These are phyloP conservation scores for Barnettozyma botsteinii DNA, from an alignment of 805 yeast genomes.

Conservation along the genomic window DNA sequence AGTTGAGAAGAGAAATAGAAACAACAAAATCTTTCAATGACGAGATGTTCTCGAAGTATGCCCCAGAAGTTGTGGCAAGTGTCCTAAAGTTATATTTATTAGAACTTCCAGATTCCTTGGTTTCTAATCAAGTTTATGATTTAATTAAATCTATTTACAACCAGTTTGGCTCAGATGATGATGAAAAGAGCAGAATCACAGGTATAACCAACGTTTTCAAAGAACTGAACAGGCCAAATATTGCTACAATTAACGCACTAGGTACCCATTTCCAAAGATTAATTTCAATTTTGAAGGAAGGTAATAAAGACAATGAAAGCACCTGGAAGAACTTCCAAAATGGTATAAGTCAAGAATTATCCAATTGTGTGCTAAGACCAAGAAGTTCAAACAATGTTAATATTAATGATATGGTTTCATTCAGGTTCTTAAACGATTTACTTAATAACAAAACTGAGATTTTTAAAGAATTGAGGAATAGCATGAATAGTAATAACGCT, in stretches of 20 bases:
- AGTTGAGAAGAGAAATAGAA: constrained; percentile 53
- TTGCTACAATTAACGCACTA: constrained; percentile 78
- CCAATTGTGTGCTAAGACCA: constrained; percentile 55
- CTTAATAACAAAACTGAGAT: constrained; percentile 52
- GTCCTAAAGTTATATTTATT: constrained; percentile 66
- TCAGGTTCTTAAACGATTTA: constrained; percentile 55
- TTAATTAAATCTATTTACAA: constrained; percentile 61
- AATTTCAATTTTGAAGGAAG: constrained; percentile 45
- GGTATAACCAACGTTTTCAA: constrained; percentile 63
- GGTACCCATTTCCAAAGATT: constrained; percentile 68
- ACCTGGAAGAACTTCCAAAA: constrained; percentile 33
- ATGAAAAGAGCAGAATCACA: constrained; percentile 37
- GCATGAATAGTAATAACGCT: constrained; percentile 10
- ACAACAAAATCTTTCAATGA: constrained; percentile 38
- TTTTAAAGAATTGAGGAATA: constrained; percentile 54
- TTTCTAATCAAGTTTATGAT: constrained; percentile 61
- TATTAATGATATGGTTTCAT: constrained; percentile 55
- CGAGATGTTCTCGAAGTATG: constrained; percentile 29
- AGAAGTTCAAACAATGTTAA: constrained; percentile 38
- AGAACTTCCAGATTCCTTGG: constrained; percentile 74
- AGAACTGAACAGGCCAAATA: constrained; percentile 61
- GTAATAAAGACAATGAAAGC: constrained; percentile 30
- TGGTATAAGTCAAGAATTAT: constrained; percentile 61
- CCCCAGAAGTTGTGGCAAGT: constrained; percentile 58
- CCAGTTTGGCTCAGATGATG: constrained; percentile 35